Evolutionary conservation across 2,329 filamentous ascomycete species (phyloP), one percentile per base, ranked within the genome.

Genomic region (Penicillium frequentans): DNA sequence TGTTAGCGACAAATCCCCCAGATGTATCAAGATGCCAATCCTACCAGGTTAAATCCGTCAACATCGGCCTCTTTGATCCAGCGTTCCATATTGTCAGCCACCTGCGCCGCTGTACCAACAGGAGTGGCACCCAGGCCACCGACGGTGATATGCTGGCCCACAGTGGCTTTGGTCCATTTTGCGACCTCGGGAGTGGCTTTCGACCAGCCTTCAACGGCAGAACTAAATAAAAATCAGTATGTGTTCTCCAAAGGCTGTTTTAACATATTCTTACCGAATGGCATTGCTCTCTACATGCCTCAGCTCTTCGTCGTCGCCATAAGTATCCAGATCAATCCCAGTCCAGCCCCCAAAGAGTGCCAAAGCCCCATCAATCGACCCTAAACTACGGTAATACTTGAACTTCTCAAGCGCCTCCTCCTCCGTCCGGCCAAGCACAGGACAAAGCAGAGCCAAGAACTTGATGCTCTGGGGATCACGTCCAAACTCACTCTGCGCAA

Each of bases 281-380:
- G 84, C 85, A 68, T 87, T 84, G 58, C 81, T 82, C 68, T 86
- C 80, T n/a, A 87, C 83, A 54, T 83, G 76, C 13, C 84, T 74
- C 50, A 89, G 72, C 68, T 89, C 86, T 65, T 88, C 81, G 43
- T 88, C 85, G 26, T 88, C 85, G 0, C 75, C 81, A 61, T 87
- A 88, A 44, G 80, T 74, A 7, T 79, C 76, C 24, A 89, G 73
- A 67, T 89, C 84, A 47, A 88, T 86, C 0, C 86, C 89, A 0
- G 88, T 90, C 88, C 88, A 91, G 1, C 89, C 89, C 21, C 87
- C 87, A 64, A 91, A 91, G 19, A 91, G 72, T 1, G 88, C 86
- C 55, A 90, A 68, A 0, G 87, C 88, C 2, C 89, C 89, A 62
- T 88, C 88, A 43, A 82, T 78, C 2, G 82, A 82, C 0, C 86